Evolutionary conservation across 768 basidiomycete genomes (phyloP).

Genomic region (Tricholoma hemisulphureum): DNA sequence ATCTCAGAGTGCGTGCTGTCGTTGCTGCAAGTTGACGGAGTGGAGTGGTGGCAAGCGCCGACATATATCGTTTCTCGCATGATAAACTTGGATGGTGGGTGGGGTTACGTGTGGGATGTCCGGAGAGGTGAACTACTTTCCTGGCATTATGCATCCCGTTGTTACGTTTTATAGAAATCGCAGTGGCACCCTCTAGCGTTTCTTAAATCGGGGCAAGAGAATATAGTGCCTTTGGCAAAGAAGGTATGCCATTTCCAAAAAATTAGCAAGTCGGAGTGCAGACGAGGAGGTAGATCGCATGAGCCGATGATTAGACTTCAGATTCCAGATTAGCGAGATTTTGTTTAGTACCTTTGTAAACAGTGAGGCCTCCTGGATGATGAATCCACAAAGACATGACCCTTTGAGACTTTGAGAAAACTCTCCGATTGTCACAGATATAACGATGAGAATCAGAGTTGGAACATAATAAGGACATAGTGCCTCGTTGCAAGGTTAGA

Average conservation of each 20-base stretch:
- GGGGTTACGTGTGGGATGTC: not conserved
- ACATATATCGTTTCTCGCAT: not conserved
- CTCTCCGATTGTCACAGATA: constrained; percentile 24
- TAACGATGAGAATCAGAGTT: constrained; percentile 14
- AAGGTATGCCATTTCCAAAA: constrained; percentile 17
- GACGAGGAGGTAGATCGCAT: constrained; percentile 29
- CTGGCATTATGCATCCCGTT: constrained; percentile 4
- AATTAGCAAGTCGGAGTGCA: constrained; percentile 17
- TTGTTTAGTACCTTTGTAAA: constrained; percentile 24
- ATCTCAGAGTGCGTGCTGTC: constrained; percentile 3
- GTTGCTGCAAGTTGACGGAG: not conserved
- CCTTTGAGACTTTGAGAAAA: constrained; percentile 31
- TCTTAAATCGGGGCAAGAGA: constrained; percentile 23
- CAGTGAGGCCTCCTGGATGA: constrained; percentile 8
- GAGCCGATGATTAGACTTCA: constrained; percentile 27
- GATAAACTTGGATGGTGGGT: not conserved
- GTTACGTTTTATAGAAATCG: constrained; percentile 29
- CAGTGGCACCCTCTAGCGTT: constrained; percentile 22
- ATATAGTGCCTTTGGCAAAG: constrained; percentile 27
- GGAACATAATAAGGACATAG: constrained; percentile 9
- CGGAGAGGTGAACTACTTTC: constrained; percentile 1
- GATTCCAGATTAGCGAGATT: constrained; percentile 38
- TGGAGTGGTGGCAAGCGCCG: not conserved
- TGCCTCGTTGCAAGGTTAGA: constrained; percentile 22
- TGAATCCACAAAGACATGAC: constrained; percentile 22